Evolutionary conservation across 805 yeast species (phyloP).

Genomic region (Groenewaldozyma tartarivorans): DNA sequence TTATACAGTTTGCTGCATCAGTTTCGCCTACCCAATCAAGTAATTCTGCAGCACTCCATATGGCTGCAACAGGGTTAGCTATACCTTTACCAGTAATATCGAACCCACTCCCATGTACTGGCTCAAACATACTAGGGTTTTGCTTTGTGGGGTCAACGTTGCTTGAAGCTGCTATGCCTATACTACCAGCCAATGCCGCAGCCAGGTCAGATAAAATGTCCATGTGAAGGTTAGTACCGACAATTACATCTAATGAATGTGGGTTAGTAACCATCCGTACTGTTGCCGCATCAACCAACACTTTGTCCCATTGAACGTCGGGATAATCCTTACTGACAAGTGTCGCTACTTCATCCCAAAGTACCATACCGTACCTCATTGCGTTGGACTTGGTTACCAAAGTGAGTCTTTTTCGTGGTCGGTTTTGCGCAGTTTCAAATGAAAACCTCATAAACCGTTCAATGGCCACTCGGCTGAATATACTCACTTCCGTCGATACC

Average conservation of each 20-base stretch:
- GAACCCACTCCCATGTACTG: conserved; percentile 18
- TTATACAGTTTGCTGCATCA: too few species aligned
- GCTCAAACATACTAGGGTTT: conserved; percentile 15
- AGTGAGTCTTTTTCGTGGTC: too few species aligned
- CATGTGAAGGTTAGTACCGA: conserved; percentile 16
- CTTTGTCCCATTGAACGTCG: conserved; percentile 16
- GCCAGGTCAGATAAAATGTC: conserved; percentile 16
- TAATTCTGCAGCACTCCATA: conserved; percentile 18
- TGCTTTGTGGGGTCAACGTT: conserved; percentile 15
- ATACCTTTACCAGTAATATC: conserved; percentile 17
- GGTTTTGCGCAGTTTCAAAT: too few species aligned
- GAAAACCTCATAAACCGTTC: conserved; percentile 15
- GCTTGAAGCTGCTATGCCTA: conserved; percentile 16
- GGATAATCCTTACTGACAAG: conserved; percentile 15
- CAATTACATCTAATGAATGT: conserved; percentile 12
- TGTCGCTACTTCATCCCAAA: conserved; percentile 16
- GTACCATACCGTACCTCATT: conserved; percentile 14
- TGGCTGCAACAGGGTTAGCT: conserved; percentile 16
- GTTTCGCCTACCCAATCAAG: conserved; percentile 14
- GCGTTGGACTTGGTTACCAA: too few species aligned
- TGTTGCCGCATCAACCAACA: conserved; percentile 18
- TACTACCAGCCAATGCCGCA: conserved; percentile 14
- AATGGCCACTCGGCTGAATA: conserved; percentile 14
- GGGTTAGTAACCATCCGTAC: conserved; percentile 15
- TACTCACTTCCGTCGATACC: conserved; percentile 16